Evolutionary conservation across 2,329 filamentous ascomycete species (phyloP), one percentile per base, ranked within the genome.

Genomic region (Aaosphaeria pasadenensis): DNA sequence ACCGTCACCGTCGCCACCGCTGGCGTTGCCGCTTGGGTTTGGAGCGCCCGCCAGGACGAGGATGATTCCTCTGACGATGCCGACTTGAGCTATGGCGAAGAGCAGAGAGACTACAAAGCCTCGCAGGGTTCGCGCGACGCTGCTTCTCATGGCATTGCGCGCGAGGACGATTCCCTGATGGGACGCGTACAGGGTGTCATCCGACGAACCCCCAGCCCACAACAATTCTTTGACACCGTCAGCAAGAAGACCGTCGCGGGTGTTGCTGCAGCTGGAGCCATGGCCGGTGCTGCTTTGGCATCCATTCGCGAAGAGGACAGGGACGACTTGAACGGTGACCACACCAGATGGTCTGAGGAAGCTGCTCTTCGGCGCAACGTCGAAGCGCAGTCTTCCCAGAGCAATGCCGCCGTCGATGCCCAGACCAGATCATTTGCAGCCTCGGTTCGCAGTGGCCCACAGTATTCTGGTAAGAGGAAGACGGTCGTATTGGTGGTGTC

Each of bases 341-440:
- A 94, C 71, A 88, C 89, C 66, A 85, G 89, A 45, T 96, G 92
- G 92, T 91, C 87, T 11, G 91, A 96, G 69, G 91, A 96, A 73
- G 89, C 87, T 24, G 86, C 89, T 59, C 80, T 87, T 43, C 83
- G 87, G 57, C 73, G 71, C 47, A 71, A 61, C 48, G 68, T 67
- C 44, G 69, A 65, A 49, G 66, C 63, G 38, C 64, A 67, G 51
- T 60, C 64, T n/a, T 54, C 64, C 7, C 62, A 70, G 48, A 71
- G 66, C 54, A 41, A 53, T 46, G 54, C 47, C 13, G 71, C 59
- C 17, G 71, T 62, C 4, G 63, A 63, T 29, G 54, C 58, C 28
- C 63, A 71, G 46, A 54, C 67, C 1, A 60, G 53, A 47, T 64
- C 62, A 11, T 70, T 69, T 39, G 65, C 59, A 9, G 58, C 58